A percentile compares a stretch with the other conserved stretches of the same genome.
Evolutionary conservation across 2,329 filamentous ascomycete species (phyloP).

Genomic region (Sporothrix mexicana): DNA sequence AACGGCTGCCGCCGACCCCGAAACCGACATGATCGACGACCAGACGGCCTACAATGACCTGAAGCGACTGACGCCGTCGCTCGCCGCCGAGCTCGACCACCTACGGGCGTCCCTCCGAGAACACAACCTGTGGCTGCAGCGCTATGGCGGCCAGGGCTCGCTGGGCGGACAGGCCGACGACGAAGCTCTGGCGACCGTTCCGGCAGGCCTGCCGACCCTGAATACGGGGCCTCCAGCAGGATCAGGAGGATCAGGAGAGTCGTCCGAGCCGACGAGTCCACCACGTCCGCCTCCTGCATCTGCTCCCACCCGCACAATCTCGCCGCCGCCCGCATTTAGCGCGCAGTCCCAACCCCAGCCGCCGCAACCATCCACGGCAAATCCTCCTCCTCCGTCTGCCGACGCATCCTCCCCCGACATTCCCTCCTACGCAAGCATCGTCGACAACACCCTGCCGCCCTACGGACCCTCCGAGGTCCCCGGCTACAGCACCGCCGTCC

Average conservation of each 20-base stretch:
- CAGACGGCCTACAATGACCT: constrained; percentile 42
- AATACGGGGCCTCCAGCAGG: neutral
- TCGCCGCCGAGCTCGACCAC: constrained; percentile 42
- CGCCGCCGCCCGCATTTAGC: constrained; percentile 1
- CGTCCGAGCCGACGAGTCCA: neutral
- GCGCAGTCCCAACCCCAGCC: neutral
- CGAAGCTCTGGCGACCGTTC: constrained; percentile 4
- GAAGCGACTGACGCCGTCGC: constrained; percentile 40
- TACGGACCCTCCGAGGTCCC: constrained; percentile 43
- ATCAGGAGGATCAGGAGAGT: neutral
- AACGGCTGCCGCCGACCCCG: neutral
- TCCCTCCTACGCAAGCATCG: constrained; percentile 30
- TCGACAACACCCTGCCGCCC: constrained; percentile 36
- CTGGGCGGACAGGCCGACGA: constrained; percentile 18
- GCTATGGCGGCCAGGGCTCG: constrained; percentile 39
- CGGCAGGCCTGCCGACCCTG: constrained; percentile 22
- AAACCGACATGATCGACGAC: constrained; percentile 14
- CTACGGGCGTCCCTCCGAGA: constrained; percentile 43
- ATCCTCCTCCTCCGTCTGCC: neutral
- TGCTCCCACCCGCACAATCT: neutral
- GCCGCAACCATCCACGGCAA: neutral
- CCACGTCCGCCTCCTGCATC: too few species aligned
- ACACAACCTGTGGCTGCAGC: constrained; percentile 44
- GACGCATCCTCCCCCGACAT: constrained; percentile 33
- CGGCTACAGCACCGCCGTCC: constrained; percentile 38